These are phyloP conservation scores for Colletotrichum ledebouriae DNA, from an alignment of 2,329 filamentous ascomycete species.

Conservation along the genomic window DNA sequence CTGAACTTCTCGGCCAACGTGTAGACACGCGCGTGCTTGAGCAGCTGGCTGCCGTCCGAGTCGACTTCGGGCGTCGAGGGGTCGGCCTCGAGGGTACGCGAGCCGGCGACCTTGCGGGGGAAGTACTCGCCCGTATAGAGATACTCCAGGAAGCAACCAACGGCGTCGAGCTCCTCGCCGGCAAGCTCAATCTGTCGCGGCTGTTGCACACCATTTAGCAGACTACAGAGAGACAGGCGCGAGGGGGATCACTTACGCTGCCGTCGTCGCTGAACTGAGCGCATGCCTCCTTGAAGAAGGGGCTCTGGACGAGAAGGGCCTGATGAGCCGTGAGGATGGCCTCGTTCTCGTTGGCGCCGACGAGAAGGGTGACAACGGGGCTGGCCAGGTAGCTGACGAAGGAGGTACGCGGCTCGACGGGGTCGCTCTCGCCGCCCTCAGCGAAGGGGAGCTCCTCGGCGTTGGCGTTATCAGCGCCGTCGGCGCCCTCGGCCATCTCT, in stretches of 20 bases:
- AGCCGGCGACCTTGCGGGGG: slow-evolving; percentile 73
- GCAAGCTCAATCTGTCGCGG: slow-evolving; percentile 77
- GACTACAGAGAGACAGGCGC: not conserved
- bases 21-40: slow-evolving; percentile 91
- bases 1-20: slow-evolving; percentile 87
- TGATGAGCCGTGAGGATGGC: slow-evolving; percentile 84
- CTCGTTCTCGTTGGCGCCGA: slow-evolving; percentile 71
- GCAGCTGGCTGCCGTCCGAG: slow-evolving; percentile 83
- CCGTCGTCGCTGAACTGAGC: slow-evolving; percentile 71
- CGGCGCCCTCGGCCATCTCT: slow-evolving; percentile 54
- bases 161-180: slow-evolving; percentile 77
- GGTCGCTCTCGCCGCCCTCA: slow-evolving; percentile 52
- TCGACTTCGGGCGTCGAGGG: slow-evolving; percentile 76
- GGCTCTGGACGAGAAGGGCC: slow-evolving; percentile 79
- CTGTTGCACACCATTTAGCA: slow-evolving; percentile 46
- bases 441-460: slow-evolving; percentile 56
- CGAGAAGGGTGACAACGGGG: slow-evolving; percentile 76
- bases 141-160: slow-evolving; percentile 85
- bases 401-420: slow-evolving; percentile 53
- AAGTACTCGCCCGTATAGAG: slow-evolving; percentile 92
- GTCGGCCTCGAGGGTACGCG: slow-evolving; percentile 78
- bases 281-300: slow-evolving; percentile 77
- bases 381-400: slow-evolving; percentile 75
- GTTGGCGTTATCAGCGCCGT: slow-evolving; percentile 45
- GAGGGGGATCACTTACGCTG: slow-evolving; percentile 63